These are phyloP conservation scores for Ilyonectria mors-panacis DNA, from an alignment of 2,329 filamentous ascomycete genomes.

Conservation along the genomic window DNA sequence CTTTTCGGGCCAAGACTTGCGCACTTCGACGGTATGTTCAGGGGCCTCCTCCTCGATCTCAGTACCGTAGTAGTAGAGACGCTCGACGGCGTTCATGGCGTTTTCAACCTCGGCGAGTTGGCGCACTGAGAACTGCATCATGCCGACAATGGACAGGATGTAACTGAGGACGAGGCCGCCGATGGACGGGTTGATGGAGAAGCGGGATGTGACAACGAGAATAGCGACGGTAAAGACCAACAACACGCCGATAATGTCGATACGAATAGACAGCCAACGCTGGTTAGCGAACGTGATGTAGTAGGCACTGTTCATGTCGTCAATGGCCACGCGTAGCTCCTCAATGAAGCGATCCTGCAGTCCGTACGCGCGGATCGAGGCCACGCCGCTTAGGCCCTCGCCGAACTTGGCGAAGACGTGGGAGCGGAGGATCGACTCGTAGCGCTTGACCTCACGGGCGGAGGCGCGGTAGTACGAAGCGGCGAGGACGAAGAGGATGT, in stretches of 20 bases:
- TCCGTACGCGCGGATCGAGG: constrained; percentile 92
- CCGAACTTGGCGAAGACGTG: constrained; percentile 91
- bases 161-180: constrained; percentile 92
- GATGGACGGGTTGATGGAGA: constrained; percentile 87
- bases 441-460: constrained; percentile 93
- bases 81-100: constrained; percentile 97
- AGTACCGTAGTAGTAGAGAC: constrained; percentile 90
- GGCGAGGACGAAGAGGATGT: constrained; percentile 84
- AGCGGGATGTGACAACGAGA: constrained; percentile 91
- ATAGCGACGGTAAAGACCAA: constrained; percentile 92
- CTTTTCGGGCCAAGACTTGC: constrained; percentile 84
- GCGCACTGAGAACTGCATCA: constrained; percentile 95
- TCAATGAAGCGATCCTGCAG: constrained; percentile 81
- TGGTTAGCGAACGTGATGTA: constrained; percentile 97
- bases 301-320: constrained; percentile 95
- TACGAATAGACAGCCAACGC: constrained; percentile 88
- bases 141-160: constrained; percentile 92
- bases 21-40: constrained; percentile 81
- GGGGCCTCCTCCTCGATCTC: constrained; percentile 92
- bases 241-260: constrained; percentile 87
- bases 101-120: constrained; percentile 97
- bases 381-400: constrained; percentile 86
- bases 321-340: constrained; percentile 80
- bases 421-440: constrained; percentile 90
- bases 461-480: constrained; percentile 92